phyloP scores from a whole-genome alignment of 768 basidiomycete genomes.

The Serendipita vermifera region DNA sequence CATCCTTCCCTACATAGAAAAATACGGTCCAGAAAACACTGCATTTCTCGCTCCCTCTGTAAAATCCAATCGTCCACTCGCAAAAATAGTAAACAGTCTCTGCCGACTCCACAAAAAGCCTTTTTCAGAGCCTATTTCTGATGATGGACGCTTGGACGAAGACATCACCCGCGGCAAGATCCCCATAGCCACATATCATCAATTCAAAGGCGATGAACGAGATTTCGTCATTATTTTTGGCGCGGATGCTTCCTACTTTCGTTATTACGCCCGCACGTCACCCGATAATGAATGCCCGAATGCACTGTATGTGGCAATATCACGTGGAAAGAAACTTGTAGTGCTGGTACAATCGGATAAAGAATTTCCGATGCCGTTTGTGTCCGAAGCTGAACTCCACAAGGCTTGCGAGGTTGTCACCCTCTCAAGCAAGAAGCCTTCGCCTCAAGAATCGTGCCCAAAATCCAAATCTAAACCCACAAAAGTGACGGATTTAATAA shows the following conservation, averaged over 20 bases:
- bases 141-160: neutral
- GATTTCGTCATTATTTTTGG: slow-evolving; percentile 7
- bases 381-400: neutral
- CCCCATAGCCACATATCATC: slow-evolving; percentile 3
- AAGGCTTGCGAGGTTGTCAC: neutral
- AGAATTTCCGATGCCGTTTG: slow-evolving; percentile 8
- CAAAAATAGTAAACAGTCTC: neutral
- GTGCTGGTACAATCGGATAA: slow-evolving; percentile 9
- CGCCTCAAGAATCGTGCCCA: slow-evolving; percentile 8
- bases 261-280: slow-evolving; percentile 3
- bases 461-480: no score
- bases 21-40: slow-evolving; percentile 2
- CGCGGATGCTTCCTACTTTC: slow-evolving; percentile 2
- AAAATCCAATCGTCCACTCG: neutral
- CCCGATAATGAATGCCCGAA: slow-evolving; percentile 11
- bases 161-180: slow-evolving; percentile 6
- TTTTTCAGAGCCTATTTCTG: neutral
- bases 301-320: slow-evolving; percentile 10
- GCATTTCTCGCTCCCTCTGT: slow-evolving; percentile 8
- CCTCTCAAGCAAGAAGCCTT: neutral
- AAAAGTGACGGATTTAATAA: no score
- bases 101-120: neutral
- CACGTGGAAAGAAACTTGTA: slow-evolving; percentile 9
- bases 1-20: neutral
- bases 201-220: slow-evolving; percentile 10